Base-by-base conservation (phyloP, 805 yeast genomes). In the Citeromyces matritensis region DNA sequence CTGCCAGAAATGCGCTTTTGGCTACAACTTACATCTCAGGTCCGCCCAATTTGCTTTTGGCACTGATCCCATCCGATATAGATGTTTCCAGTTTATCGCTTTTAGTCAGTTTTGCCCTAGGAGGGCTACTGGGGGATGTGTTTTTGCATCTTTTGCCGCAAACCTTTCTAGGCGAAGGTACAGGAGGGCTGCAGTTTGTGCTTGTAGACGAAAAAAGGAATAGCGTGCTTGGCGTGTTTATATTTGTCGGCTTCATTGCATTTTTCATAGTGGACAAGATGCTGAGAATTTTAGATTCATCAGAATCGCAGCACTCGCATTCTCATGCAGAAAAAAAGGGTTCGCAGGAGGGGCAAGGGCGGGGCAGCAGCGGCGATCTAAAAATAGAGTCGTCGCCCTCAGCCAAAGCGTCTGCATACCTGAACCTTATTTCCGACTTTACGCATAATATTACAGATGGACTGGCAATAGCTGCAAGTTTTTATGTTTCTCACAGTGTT, bases 401-500 rank as follows among this genome's bases (percentile, higher is more conserved):
- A 11, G 56, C 54, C 31, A 58, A 60, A 36, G 55, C 65, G 1
- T 63, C 80, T 8, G 80, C 82, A 1, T 71, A 73, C 40, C 53
- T 80, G 37, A 79, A 73, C 42, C 52, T 80, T 40, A 63, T 76
- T 30, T 75, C 85, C 0, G 86, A 78, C 40, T 71, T 77, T 39
- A 57, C 76, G 2, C 91, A 80, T 48, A 80, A 80, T 47, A 62
- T 77, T 36, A 75, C 86, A 3, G 91, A 80, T 45, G 91, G 91
- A 0, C 50, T 80, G 6, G 83, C 88, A 2, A 63, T 80, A 30
- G 68, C 84, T 1, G 68, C 86, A 0, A 66, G 85, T 5, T 80
- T 80, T 47, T 72, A 71, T 48, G 64, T 63, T 29, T 62, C 75
- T 26, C 61, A 64, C 32, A 56, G 51, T 29, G 72, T 69, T 11